phyloP scores from a whole-genome alignment of 2,329 filamentous ascomycete species.

The Scopulariopsis brevicaulis region DNA sequence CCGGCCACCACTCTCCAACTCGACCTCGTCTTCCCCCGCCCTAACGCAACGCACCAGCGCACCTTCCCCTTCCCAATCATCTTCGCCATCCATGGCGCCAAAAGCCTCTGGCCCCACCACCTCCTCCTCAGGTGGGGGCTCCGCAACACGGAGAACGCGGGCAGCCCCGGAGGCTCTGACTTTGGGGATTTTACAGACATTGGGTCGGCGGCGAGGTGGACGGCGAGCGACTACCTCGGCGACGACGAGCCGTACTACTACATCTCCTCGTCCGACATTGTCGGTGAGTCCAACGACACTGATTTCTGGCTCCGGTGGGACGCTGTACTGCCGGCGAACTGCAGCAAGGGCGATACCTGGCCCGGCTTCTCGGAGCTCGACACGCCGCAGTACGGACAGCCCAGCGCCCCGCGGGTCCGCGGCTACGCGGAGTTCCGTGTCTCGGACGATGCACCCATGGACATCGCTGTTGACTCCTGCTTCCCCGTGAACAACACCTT shows the following conservation, averaged over 20 bases:
- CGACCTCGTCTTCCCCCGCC: slow-evolving; percentile 15
- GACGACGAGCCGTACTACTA: neutral
- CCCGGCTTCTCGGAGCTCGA: too few species aligned
- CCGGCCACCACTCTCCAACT: slow-evolving; percentile 8
- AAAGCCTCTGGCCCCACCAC: slow-evolving; percentile 5
- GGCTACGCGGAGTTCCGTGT: too few species aligned
- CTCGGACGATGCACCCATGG: too few species aligned
- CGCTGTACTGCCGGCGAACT: neutral
- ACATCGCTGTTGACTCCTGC: too few species aligned
- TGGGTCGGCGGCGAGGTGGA: neutral
- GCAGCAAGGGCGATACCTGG: neutral
- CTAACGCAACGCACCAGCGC: slow-evolving; percentile 14
- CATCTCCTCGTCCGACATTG: neutral
- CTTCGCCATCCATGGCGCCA: slow-evolving; percentile 13
- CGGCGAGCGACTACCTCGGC: neutral
- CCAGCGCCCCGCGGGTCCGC: too few species aligned
- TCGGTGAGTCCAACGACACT: neutral
- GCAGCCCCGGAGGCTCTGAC: neutral
- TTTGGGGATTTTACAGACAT: neutral
- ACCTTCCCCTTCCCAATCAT: slow-evolving; percentile 11
- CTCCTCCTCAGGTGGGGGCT: neutral
- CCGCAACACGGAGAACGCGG: neutral
- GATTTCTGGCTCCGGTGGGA: neutral
- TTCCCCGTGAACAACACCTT: too few species aligned
- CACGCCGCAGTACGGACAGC: too few species aligned